Evolutionary conservation across 306 rosid species (phyloP).

Genomic region (Herpetospermum pedunculosum): DNA sequence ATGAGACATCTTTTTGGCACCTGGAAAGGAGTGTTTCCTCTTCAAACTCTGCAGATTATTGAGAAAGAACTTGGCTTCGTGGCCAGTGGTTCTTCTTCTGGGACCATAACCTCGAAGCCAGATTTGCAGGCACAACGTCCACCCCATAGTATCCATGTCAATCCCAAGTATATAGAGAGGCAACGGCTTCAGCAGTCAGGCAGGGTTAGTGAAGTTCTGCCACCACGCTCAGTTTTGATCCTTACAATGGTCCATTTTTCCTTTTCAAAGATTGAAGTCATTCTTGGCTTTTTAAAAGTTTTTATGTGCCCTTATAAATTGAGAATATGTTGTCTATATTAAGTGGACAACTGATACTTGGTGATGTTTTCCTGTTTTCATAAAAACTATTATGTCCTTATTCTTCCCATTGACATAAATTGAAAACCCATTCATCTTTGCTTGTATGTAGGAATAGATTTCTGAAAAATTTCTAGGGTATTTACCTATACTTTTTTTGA

Average conservation of each 20-base stretch:
- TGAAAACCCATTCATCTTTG: not conserved
- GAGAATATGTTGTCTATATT: not conserved
- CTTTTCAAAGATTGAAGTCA: not conserved
- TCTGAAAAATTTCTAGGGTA: not conserved
- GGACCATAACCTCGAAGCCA: slow-evolving; percentile 37
- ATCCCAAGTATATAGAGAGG: slow-evolving; percentile 86
- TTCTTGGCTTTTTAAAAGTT: not conserved
- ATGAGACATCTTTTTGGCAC: slow-evolving; percentile 97
- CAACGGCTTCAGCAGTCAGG: slow-evolving; percentile 78
- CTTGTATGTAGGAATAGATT: not conserved
- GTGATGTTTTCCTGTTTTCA: not conserved
- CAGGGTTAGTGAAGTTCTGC: slow-evolving; percentile 41
- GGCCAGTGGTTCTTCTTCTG: slow-evolving; percentile 38
- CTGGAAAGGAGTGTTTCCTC: slow-evolving; percentile 89
- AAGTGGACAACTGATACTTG: not conserved
- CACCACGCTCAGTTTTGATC: not conserved
- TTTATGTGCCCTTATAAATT: not conserved
- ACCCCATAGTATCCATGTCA: slow-evolving; percentile 78
- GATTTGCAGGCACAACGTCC: slow-evolving; percentile 67
- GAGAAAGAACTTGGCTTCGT: slow-evolving; percentile 76
- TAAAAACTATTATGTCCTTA: not conserved
- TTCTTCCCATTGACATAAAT: not conserved
- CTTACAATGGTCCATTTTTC: not conserved
- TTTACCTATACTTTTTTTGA: not conserved
- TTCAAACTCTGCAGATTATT: slow-evolving; percentile 58